Evolutionary conservation across 106 monocot genomes (phyloP), one percentile per base, ranked within the genome.

Genomic region (Agapanthus africanus): DNA sequence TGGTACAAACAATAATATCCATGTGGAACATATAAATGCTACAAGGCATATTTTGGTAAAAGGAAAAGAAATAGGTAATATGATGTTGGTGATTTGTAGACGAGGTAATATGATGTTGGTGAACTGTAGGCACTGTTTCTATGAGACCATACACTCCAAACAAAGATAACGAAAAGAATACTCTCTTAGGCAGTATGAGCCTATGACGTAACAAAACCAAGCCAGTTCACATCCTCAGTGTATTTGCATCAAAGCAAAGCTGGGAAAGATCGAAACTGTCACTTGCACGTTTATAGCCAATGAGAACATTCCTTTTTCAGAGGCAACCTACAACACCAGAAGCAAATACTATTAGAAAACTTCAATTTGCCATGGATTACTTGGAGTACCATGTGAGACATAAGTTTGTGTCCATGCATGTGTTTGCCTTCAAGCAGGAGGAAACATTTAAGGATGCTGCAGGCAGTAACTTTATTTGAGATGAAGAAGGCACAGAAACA

Each of bases 281-380:
- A 95, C 95, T 80, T 95, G 95, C 66, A 95, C 22, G 77, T 95
- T 95, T 63, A 88, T 60, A 14, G 74, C 88, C 60, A 95, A 73
- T 22, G 85, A 78, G 76, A 91, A 91, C 42, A 91, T 46, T 40
- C 95, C 95, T 73, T 88, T 91, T 75, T 95, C 95, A 59, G 88
- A 74, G 25, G 95, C 95, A 71, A 91, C 91, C 95, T 95, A 65
- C 61, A 70, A 33, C 63, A 74, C 26, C 46, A 79, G n/a, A n/a
- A n/a, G 64, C 30, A 39, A 39, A 64, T 30, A 31, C 28, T 15
- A 25, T 54, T 54, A 25, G 1, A 54, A 54, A 6, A 54, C 10
- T 14, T 10, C 18, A 8, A 54, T 25, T 25, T 2, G 1, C 31
- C 7, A 63, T 15, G 15, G 36, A 35, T 64, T 63, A 63, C 3